Evolutionary conservation across 1,139 yeast genomes (phyloP), one percentile per base, ranked within the genome.

Genomic region (Kodamaea plutei): DNA sequence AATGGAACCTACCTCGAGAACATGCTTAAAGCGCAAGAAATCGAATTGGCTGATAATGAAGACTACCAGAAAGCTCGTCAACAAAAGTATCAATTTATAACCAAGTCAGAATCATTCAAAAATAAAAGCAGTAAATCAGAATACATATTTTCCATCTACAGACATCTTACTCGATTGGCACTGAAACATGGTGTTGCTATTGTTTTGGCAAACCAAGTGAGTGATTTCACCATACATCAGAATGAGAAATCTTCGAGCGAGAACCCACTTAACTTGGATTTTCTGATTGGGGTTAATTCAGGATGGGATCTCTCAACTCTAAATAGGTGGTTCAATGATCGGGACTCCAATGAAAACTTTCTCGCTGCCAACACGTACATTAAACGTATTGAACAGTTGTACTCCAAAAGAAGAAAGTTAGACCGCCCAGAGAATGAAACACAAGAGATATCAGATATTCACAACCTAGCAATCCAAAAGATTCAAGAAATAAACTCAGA

Each of bases 121-220:
- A 44, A 47, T n/a, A 44, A 62, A 25, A 44, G 53, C 4, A 49
- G 56, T 12, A 71, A 73, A 36, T 54, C 63, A 28, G 56, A 56
- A 22, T 76, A 76, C 42, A 45, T 78, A 10, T 56, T 60, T 29
- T 54, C 55, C 14, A 43, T 78, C 25, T 73, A 77, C 16, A 61
- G 64, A 6, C 72, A 66, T 34, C 58, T 88, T 32, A 58, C 74
- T 10, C 47, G 56, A 11, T 44, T 84, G 21, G 80, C 91, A 0
- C 47, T 48, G 15, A 52, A 62, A 15, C 54, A 62, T 47, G 55
- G 69, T 15, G 50, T 84, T 7, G 85, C 95, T 0, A 54, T 89
- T 0, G 77, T 87, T 0, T 69, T 84, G 2, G 75, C 89, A 0
- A 89, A 89, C 47, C 97, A 89, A 54, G 88, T 89, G 0, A 71